phyloP scores from a whole-genome alignment of 2,329 filamentous ascomycete species.

The Madurella mycetomatis region DNA sequence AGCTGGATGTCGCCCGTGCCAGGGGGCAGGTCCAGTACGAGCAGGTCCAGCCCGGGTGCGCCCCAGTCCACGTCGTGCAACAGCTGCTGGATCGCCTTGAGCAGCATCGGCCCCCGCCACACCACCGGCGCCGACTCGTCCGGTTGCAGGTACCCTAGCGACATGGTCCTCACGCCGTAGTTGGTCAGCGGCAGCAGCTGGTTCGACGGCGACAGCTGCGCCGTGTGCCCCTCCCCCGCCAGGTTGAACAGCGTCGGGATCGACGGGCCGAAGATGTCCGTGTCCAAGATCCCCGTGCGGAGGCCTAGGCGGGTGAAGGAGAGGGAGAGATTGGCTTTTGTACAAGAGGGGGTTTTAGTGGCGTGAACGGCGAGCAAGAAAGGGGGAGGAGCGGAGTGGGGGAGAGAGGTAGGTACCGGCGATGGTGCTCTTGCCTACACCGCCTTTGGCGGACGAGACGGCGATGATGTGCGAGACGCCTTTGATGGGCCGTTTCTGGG shows the following conservation, averaged over 20 bases:
- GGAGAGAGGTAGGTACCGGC: slow-evolving; percentile 53
- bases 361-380: not conserved
- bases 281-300: slow-evolving; percentile 83
- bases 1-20: slow-evolving; percentile 95
- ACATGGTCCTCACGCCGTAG: slow-evolving; percentile 97
- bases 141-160: slow-evolving; percentile 88
- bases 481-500: slow-evolving; percentile 72
- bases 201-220: slow-evolving; percentile 67
- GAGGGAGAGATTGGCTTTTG: slow-evolving; percentile 83
- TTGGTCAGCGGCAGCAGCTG: slow-evolving; percentile 84
- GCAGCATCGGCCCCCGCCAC: slow-evolving; percentile 95
- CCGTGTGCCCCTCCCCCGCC: slow-evolving; percentile 67
- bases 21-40: slow-evolving; percentile 87
- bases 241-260: slow-evolving; percentile 87
- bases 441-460: slow-evolving; percentile 95
- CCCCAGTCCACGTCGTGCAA: slow-evolving; percentile 95
- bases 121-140: slow-evolving; percentile 77
- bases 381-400: not conserved
- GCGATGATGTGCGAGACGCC: slow-evolving; percentile 89
- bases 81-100: slow-evolving; percentile 93
- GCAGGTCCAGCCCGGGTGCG: slow-evolving; percentile 61
- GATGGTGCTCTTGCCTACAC: slow-evolving; percentile 96
- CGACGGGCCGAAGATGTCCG: slow-evolving; percentile 94
- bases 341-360: slow-evolving; percentile 34
- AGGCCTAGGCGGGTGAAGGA: slow-evolving; percentile 79